Evolutionary conservation across 139 green algal genomes (phyloP).

Genomic region (Zygnema circumcarinatum): DNA sequence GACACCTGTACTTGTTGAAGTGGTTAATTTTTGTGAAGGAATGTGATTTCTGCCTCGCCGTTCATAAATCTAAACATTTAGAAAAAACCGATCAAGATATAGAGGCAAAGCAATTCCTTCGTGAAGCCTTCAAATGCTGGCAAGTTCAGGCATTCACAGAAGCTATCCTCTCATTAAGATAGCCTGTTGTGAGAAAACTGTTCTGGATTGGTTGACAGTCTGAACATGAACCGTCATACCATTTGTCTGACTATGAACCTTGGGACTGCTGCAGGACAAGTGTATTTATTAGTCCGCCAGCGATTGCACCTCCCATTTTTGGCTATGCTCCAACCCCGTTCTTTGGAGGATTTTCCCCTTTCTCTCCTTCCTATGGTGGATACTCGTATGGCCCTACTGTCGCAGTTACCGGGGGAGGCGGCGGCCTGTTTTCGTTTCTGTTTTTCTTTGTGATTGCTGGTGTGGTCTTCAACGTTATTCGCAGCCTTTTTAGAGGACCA

Average conservation of each 20-base stretch:
- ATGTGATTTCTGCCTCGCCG: slow-evolving; percentile 2
- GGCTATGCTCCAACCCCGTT: background rate
- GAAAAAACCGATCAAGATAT: background rate
- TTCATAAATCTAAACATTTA: background rate
- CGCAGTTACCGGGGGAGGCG: background rate
- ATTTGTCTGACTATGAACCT: no score
- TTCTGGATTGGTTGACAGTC: no score
- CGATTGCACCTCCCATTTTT: background rate
- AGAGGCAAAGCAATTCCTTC: background rate
- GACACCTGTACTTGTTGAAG: background rate
- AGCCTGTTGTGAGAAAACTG: no score
- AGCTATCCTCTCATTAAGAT: no score
- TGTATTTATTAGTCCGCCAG: background rate
- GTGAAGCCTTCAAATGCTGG: background rate
- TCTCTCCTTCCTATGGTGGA: background rate
- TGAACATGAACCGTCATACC: no score
- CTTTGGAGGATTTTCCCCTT: background rate
- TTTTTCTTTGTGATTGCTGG: slow-evolving; percentile 24
- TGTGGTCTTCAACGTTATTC: slow-evolving; percentile 9
- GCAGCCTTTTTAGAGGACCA: background rate
- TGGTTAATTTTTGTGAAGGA: background rate
- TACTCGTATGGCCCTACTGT: slow-evolving; percentile 16
- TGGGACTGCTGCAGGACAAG: background rate
- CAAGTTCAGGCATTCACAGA: background rate
- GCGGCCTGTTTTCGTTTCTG: background rate